Conservation (phyloP, 371 early-diverging fungal species). For the Mortierella sp. region DNA sequence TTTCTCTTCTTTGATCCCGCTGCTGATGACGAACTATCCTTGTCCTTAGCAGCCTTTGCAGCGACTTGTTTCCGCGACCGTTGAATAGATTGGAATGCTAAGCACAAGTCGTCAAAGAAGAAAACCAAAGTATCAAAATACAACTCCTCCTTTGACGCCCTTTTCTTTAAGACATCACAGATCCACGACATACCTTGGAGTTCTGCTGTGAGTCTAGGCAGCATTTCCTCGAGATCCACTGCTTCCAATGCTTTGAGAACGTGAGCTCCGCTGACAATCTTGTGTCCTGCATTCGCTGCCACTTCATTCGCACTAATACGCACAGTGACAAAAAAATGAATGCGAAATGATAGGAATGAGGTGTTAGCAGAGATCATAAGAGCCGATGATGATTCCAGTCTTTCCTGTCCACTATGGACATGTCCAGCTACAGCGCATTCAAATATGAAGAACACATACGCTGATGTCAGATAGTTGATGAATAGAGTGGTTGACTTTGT, state of each 20-base stretch:
- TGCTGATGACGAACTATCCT: constrained; percentile 23
- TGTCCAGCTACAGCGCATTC: background rate
- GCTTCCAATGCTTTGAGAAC: constrained; percentile 72
- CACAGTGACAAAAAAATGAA: background rate
- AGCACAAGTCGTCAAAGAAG: background rate
- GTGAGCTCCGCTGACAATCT: constrained; percentile 64
- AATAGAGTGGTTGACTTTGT: constrained; percentile 75
- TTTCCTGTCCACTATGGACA: background rate
- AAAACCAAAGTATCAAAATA: background rate
- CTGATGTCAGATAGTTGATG: constrained; percentile 72
- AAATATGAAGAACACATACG: constrained; percentile 55
- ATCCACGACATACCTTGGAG: constrained; percentile 35
- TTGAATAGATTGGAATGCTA: constrained; percentile 48
- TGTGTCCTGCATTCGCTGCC: constrained; percentile 64
- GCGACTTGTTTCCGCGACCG: constrained; percentile 32
- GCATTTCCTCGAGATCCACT: constrained; percentile 67
- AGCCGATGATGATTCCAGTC: background rate
- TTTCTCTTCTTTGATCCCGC: constrained; percentile 45
- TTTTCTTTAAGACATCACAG: background rate
- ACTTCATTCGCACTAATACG: constrained; percentile 67
- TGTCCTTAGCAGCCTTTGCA: constrained; percentile 26
- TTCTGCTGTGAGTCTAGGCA: constrained; percentile 57
- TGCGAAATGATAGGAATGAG: background rate
- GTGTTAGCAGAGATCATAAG: background rate
- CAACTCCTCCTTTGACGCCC: background rate